A percentile compares a stretch with the other conserved stretches of the same genome.
Evolutionary conservation across 371 early-diverging fungal species (phyloP).

Genomic region (Mortierella sp.): DNA sequence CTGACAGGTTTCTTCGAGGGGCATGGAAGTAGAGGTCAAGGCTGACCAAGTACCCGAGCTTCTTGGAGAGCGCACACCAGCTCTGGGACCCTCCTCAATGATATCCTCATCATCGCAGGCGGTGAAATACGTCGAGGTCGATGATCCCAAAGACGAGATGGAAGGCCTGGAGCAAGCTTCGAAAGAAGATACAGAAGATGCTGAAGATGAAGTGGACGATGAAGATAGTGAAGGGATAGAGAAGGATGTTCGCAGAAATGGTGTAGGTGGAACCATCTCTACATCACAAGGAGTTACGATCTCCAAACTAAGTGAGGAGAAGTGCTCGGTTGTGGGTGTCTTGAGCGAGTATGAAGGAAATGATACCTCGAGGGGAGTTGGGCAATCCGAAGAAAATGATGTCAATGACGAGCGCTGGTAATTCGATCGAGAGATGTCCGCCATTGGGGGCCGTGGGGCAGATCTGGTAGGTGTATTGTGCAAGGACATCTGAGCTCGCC

Average conservation of each 20-base stretch:
- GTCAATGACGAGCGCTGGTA: conserved; percentile 22
- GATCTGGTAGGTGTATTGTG: neutral
- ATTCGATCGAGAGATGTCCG: conserved; percentile 1
- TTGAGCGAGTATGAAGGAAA: conserved; percentile 13
- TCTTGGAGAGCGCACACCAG: conserved; percentile 26
- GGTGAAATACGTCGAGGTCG: conserved; percentile 26
- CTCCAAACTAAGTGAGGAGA: conserved; percentile 22
- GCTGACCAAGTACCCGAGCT: conserved; percentile 32
- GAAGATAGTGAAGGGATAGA: conserved; percentile 29
- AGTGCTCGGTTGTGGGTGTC: conserved; percentile 38
- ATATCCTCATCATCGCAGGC: conserved; percentile 35
- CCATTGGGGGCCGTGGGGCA: neutral
- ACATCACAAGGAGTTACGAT: neutral
- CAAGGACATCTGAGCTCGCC: neutral
- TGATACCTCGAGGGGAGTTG: neutral
- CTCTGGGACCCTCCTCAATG: too few species aligned
- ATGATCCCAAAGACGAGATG: conserved; percentile 13
- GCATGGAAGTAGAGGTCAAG: conserved; percentile 5
- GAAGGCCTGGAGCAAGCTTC: conserved; percentile 34
- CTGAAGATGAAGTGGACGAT: conserved; percentile 29
- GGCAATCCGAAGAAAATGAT: conserved; percentile 4
- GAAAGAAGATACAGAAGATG: conserved; percentile 36
- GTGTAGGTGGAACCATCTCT: conserved; percentile 44
- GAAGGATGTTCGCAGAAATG: conserved; percentile 36
- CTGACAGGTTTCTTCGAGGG: conserved; percentile 1